Base-by-base conservation (phyloP, 352 stramenopile species). In the Phytophthora syringae region DNA sequence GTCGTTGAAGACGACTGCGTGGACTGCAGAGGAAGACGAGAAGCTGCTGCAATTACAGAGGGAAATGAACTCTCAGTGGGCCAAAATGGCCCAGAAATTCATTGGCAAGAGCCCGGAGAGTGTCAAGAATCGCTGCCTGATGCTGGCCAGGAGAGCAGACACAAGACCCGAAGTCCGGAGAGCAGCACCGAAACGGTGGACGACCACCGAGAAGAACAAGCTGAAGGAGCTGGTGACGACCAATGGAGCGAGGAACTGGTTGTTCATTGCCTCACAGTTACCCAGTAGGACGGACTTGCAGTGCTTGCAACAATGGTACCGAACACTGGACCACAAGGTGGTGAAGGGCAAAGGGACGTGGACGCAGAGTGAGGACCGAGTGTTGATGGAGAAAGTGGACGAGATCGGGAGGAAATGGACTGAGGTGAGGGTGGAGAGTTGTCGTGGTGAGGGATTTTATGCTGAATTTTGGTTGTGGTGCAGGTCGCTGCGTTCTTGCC, bases 291-390 rank as follows among this genome's bases (percentile, higher is more conserved):
- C 86, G 0, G 86, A 94, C 50, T 40, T 92, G 21, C 86, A 94
- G 63, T 94, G 84, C 47, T 70, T 87, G 21, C 86, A 94, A 60
- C 86, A 94, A 47, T 94, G 86, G 86, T 64, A 85, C 48, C 76
- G 80, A 7, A 85, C 88, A 40, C 52, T 89, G 18, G 62, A 87
- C 27, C 66, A 72, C 2, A 61, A 53, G 32, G 72, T 91, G 16
- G 60, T 80, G 34, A 92, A 91, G 58, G 86, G 84, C 10, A 83
- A 82, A 76, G 63, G 64, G 21, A 76, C 74, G 45, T 94, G 85
- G 85, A 82, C 70, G 2, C 0, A 45, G 4, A 56, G 63, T 0
- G 85, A 94, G 42, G 83, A 94, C 50, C 30, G 30, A 3, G 22
- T 84, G 3, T 54, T 94, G 20, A 36, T 60, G 11, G 18, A 60